Percentiles rank a stretch among this genome's conserved stretches.
Evolutionary conservation across 768 basidiomycete species (phyloP).

Genomic region (Auricularia sp.): DNA sequence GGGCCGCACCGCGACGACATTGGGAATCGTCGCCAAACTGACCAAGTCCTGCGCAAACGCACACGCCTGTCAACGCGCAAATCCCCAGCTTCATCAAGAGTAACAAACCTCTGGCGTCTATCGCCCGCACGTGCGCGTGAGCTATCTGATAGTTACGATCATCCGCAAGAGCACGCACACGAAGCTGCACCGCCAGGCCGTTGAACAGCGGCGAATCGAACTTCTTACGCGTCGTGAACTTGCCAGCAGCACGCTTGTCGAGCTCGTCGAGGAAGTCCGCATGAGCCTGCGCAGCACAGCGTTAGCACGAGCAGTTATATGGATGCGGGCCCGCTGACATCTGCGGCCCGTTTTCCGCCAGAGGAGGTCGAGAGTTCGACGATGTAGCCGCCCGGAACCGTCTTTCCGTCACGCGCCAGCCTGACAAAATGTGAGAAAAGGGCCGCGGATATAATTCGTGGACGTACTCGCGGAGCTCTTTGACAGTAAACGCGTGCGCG

Average conservation of each 20-base stretch:
- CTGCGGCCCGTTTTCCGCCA: too few relatives aligned
- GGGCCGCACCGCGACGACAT: slow-evolving; percentile 2
- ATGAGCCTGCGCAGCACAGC: background rate
- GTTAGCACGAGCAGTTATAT: too few relatives aligned
- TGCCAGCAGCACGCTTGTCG: background rate
- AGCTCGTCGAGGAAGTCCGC: background rate
- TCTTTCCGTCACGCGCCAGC: slow-evolving; percentile 14
- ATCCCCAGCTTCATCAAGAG: background rate
- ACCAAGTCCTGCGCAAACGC: background rate
- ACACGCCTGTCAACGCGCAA: slow-evolving; percentile 7
- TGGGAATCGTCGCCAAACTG: background rate
- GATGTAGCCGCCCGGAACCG: slow-evolving; percentile 16
- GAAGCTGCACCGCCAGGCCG: background rate
- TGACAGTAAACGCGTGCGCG: background rate
- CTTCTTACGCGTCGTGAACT: background rate
- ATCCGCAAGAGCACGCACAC: background rate
- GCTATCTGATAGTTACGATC: background rate
- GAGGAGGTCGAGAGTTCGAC: too few relatives aligned
- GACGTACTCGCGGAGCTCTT: slow-evolving; percentile 4
- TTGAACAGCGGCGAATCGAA: background rate
- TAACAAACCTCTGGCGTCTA: background rate
- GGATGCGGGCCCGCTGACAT: too few relatives aligned
- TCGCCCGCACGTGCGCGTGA: background rate
- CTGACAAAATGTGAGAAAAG: slow-evolving; percentile 48
- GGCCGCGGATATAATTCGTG: slow-evolving; percentile 39